Evolutionary conservation across 768 basidiomycete species (phyloP), one percentile per base, ranked within the genome.

Genomic region (Scleroderma bovista): DNA sequence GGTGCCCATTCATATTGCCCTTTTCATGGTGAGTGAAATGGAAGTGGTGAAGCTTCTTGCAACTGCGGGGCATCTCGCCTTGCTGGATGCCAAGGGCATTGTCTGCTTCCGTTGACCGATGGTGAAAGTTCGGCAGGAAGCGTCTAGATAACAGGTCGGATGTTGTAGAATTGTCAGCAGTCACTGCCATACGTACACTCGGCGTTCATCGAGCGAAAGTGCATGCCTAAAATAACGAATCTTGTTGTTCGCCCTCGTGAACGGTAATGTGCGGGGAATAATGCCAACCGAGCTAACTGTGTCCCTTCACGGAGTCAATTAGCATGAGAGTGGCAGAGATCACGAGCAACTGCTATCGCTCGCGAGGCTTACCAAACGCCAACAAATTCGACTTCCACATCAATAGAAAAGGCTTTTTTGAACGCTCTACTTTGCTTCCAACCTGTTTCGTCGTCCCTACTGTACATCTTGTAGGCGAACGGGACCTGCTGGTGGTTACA

Each of bases 401-500:
- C 83, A 15, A 84, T 78, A 0, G 79, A 83, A 59, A 88, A 89
- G 0, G 84, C 78, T 23, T 80, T 81, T 64, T 88, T 88, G 71
- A 90, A 90, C 0, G 73, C 76, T 0, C 70, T 74, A 49, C 81
- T 83, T 58, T 86, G 81, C 9, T 58, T 53, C 84, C 85, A 86
- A 1, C 85, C 84, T 2, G 51, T 54, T 8, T 75, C 65, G 52
- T 85, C 79, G 33, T 80, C 76, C 3, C 72, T 67, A 3, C 73
- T 74, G 68, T 80, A 91, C 83, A 89, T 86, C 53, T 64, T 58
- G 55, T 69, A 73, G 3, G 88, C 88, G 57, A 91, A 88, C 1
- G 84, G 84, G 6, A 90, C 79, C 60, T 88, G 84, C 54, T 88
- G 83, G 45, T 83, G 76, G 51, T 88, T 90, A 55, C 75, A 76